Conservation (phyloP, 495 filamentous ascomycete genomes). For the Aspergillus campestris region DNA sequence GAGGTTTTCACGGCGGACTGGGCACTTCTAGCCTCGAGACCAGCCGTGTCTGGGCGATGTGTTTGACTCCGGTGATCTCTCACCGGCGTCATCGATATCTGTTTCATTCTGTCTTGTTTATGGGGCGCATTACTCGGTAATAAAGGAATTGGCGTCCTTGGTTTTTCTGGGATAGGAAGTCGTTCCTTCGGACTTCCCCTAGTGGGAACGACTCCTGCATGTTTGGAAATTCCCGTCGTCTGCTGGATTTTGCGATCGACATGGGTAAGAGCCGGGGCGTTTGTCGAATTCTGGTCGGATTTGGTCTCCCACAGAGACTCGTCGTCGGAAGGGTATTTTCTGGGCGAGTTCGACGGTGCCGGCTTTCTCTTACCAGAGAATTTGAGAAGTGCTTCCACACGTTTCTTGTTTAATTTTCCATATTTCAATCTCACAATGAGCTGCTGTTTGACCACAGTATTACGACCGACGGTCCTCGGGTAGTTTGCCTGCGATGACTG, state of each 20-base stretch:
- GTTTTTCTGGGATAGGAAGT: constrained; percentile 15
- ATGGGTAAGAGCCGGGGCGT: constrained; percentile 3
- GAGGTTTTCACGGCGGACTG: constrained; percentile 18
- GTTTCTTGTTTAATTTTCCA: constrained; percentile 32
- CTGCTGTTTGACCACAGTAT: constrained; percentile 4
- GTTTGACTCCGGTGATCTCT: constrained; percentile 22
- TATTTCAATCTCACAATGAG: constrained; percentile 33
- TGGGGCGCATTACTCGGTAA: constrained; percentile 4
- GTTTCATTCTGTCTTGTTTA: constrained; percentile 22
- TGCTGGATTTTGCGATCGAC: constrained; percentile 5
- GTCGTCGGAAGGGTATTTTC: constrained; percentile 16
- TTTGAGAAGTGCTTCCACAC: constrained; percentile 37
- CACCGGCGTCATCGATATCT: constrained; percentile 16
- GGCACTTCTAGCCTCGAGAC: constrained; percentile 22
- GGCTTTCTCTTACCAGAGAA: constrained; percentile 35
- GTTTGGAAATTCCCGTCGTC: constrained; percentile 14
- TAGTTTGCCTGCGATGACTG: neutral
- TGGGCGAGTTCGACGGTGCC: constrained; percentile 17
- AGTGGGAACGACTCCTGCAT: constrained; percentile 4
- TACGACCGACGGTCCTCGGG: neutral
- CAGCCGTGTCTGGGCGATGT: constrained; percentile 17
- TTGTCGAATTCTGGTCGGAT: constrained; percentile 1
- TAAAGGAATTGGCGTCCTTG: constrained; percentile 14
- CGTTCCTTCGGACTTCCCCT: constrained; percentile 15
- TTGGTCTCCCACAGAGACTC: constrained; percentile 14